Conservation (phyloP, 352 stramenopile genomes). For the Phytopythium oedochilum region DNA sequence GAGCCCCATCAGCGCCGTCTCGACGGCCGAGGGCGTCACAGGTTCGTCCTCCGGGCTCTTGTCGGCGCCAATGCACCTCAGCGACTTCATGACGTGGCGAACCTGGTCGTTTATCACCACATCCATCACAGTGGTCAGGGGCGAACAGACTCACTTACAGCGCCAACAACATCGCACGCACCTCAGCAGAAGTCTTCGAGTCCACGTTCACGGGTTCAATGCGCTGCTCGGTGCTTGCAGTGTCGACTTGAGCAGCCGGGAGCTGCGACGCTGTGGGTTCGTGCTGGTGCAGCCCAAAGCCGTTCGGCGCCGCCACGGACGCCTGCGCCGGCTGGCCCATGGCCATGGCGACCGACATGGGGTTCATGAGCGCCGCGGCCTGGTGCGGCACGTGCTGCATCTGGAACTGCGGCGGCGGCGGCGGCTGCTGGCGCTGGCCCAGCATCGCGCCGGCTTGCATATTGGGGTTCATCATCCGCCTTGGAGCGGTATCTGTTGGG, state of each 20-base stretch:
- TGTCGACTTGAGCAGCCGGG: neutral
- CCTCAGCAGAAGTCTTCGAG: neutral
- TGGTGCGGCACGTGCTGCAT: neutral
- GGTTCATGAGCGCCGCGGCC: slow-evolving; percentile 3
- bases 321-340: slow-evolving; percentile 1
- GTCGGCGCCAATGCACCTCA: neutral
- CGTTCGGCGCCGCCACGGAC: neutral
- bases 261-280: neutral
- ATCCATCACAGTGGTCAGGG: neutral
- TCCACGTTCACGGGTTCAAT: neutral
- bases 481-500: neutral
- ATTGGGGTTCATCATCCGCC: neutral
- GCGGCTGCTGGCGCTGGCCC: slow-evolving; percentile 5
- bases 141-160: neutral
- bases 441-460: slow-evolving; percentile 2
- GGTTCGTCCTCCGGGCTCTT: neutral
- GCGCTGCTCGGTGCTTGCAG: neutral
- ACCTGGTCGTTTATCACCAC: neutral
- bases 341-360: slow-evolving; percentile 3
- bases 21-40: slow-evolving; percentile 24
- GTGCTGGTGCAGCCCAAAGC: neutral
- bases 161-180: neutral
- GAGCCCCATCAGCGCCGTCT: slow-evolving; percentile 46
- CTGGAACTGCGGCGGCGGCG: slow-evolving; percentile 3
- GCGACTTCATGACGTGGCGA: neutral